Evolutionary conservation across 2,329 filamentous ascomycete genomes (phyloP).

Genomic region (Colletotrichum tanaceti): DNA sequence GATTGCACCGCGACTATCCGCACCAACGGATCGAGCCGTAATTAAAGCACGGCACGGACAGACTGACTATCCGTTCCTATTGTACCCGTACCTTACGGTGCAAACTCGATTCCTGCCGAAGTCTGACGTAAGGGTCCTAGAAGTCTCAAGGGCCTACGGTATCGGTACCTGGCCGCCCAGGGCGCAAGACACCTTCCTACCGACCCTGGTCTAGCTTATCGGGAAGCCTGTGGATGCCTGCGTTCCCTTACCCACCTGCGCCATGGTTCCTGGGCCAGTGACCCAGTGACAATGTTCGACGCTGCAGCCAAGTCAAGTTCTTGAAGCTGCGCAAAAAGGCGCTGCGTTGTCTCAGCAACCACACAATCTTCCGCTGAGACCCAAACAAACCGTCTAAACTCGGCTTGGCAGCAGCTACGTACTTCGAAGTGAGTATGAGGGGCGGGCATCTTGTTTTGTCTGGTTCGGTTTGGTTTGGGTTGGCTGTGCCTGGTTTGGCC

Average conservation of each 20-base stretch:
- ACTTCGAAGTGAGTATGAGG: not conserved
- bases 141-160: too few relatives aligned
- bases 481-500: constrained; percentile 1
- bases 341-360: constrained; percentile 11
- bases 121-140: not conserved
- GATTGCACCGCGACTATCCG: not conserved
- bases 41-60: not conserved
- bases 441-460: not conserved
- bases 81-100: not conserved
- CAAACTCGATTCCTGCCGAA: not conserved
- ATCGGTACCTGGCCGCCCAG: not conserved
- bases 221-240: not conserved
- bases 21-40: too few relatives aligned
- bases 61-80: too few relatives aligned
- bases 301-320: not conserved
- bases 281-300: not conserved
- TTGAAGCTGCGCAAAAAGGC: not conserved
- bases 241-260: not conserved
- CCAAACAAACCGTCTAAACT: not conserved
- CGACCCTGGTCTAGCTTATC: not conserved
- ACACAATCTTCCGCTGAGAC: not conserved
- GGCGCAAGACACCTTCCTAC: not conserved
- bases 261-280: not conserved
- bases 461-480: not conserved
- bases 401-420: not conserved